A percentile compares a stretch with the other conserved stretches of the same genome.
phyloP scores from a whole-genome alignment of 306 rosid genomes.

The Quercus bicolor region DNA sequence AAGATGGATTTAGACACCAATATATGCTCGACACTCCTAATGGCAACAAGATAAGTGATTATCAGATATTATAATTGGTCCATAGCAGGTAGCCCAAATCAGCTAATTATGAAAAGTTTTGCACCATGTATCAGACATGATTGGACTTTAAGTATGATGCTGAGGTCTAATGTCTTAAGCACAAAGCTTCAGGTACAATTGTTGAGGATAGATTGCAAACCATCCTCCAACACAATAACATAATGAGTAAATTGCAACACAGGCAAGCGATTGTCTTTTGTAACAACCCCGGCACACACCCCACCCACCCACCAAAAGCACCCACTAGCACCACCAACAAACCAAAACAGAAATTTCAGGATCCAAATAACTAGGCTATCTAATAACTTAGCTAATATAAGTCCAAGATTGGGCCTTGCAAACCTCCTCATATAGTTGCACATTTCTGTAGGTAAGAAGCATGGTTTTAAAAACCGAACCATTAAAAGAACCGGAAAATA shows the following conservation, averaged over 20 bases:
- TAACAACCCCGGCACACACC: not conserved
- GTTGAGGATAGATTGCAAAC: not conserved
- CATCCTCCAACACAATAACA: not conserved
- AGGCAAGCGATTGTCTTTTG: not conserved
- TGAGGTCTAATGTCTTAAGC: no score
- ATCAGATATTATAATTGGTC: not conserved
- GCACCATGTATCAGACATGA: not conserved
- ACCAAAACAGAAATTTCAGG: not conserved
- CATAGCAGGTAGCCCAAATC: not conserved
- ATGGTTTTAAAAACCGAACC: no score
- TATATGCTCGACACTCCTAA: not conserved
- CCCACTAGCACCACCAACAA: not conserved
- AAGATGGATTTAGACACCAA: not conserved
- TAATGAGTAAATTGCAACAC: not conserved
- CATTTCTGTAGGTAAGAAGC: no score
- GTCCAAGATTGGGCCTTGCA: no score
- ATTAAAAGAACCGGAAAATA: no score
- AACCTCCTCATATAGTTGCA: no score
- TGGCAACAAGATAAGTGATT: not conserved
- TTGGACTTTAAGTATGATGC: not conserved
- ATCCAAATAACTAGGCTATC: not conserved
- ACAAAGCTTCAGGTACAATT: not conserved
- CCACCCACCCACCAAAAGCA: no score
- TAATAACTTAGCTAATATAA: not conserved
- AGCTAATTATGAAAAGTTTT: no score